These are phyloP conservation scores for Neurospora cerealis DNA, from an alignment of 495 filamentous ascomycete species.

Conservation along the genomic window DNA sequence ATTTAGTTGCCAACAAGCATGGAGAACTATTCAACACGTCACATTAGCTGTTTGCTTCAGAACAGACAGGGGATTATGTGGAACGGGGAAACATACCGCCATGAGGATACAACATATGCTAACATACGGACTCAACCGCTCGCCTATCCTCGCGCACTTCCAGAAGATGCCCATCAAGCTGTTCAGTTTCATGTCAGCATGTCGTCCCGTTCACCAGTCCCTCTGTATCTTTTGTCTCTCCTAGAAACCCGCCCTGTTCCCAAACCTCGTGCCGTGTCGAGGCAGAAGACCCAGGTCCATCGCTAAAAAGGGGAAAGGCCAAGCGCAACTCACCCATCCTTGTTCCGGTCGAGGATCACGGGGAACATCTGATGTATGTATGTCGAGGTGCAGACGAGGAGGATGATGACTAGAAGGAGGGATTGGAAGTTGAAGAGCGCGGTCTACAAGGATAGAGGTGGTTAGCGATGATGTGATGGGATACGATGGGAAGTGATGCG, in stretches of 20 bases:
- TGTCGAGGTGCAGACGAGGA: constrained; percentile 89
- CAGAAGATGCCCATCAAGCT: constrained; percentile 87
- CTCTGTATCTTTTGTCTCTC: not conserved
- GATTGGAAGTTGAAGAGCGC: constrained; percentile 98
- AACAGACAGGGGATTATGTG: not conserved
- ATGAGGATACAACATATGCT: constrained; percentile 89
- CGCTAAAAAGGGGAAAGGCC: not conserved
- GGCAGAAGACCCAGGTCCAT: not conserved
- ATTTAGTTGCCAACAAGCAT: constrained; percentile 11
- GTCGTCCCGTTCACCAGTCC: not conserved
- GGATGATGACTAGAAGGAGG: constrained; percentile 82
- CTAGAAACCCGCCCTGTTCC: no score
- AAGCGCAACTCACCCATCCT: constrained; percentile 56
- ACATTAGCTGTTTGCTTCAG: not conserved
- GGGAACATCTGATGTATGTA: constrained; percentile 89
- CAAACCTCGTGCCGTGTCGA: not conserved
- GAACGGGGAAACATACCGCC: constrained; percentile 53
- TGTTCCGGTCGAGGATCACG: constrained; percentile 85
- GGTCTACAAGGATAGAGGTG: constrained; percentile 42
- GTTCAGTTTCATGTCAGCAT: constrained; percentile 8
- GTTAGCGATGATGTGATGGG: not conserved
- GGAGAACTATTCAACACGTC: not conserved
- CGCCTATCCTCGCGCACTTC: constrained; percentile 91
- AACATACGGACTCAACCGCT: constrained; percentile 90
- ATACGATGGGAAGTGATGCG: not conserved